These are phyloP conservation scores for Aureobasidium namibiae DNA, from an alignment of 2,329 filamentous ascomycete genomes.

Conservation along the genomic window DNA sequence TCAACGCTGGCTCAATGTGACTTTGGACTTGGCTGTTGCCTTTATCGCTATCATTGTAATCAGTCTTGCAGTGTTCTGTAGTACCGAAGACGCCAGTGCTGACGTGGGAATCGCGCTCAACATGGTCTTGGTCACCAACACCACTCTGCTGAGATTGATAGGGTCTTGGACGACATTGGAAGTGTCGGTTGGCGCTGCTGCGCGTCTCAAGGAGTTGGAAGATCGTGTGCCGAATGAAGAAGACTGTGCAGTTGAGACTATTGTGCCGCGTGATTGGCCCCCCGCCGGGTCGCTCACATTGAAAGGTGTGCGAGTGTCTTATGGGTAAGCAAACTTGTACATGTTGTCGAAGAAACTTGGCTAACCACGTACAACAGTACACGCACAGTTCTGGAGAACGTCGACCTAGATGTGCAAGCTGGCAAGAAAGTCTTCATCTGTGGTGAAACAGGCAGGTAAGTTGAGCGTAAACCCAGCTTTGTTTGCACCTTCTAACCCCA, in stretches of 20 bases:
- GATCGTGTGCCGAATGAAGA: neutral
- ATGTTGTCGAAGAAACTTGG: neutral
- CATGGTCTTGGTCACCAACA: constrained; percentile 44
- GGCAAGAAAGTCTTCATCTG: constrained; percentile 45
- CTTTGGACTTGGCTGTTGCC: constrained; percentile 33
- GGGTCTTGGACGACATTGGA: constrained; percentile 48
- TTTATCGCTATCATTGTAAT: constrained; percentile 26
- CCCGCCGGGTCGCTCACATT: constrained; percentile 64
- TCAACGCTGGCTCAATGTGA: constrained; percentile 37
- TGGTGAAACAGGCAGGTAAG: constrained; percentile 39
- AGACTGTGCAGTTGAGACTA: constrained; percentile 38
- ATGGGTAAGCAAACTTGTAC: neutral
- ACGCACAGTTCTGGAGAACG: constrained; percentile 17
- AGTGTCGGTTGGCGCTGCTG: constrained; percentile 47
- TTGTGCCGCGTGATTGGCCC: constrained; percentile 66
- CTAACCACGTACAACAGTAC: neutral
- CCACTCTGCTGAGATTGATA: constrained; percentile 40
- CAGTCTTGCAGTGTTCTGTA: constrained; percentile 23
- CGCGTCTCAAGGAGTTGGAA: constrained; percentile 42
- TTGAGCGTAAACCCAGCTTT: neutral
- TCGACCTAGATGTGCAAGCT: constrained; percentile 38
- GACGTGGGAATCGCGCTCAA: constrained; percentile 44
- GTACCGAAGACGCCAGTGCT: constrained; percentile 36
- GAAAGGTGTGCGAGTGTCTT: constrained; percentile 44
- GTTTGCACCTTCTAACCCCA: neutral